phyloP scores from a whole-genome alignment of 352 stramenopile species.

The Phytophthora cryptogea region DNA sequence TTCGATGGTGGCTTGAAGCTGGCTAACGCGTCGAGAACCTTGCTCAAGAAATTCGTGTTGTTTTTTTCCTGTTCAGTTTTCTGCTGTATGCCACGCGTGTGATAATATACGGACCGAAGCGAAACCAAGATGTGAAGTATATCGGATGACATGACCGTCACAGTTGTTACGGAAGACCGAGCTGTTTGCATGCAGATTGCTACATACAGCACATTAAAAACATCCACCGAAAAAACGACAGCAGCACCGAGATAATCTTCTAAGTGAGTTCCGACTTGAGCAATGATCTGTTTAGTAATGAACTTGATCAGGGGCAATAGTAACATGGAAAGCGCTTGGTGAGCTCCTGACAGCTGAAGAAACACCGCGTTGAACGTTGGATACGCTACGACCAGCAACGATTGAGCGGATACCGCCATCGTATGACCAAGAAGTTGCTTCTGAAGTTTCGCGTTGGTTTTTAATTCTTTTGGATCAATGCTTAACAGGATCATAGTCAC shows the following conservation, averaged over 20 bases:
- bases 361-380: constrained; percentile 32
- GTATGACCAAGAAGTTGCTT: constrained; percentile 20
- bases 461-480: constrained; percentile 8
- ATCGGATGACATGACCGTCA: constrained; percentile 18
- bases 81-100: neutral
- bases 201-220: constrained; percentile 44
- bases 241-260: constrained; percentile 28
- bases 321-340: constrained; percentile 24
- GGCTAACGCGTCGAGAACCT: neutral
- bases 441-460: constrained; percentile 17
- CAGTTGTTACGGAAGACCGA: constrained; percentile 20
- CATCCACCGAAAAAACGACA: constrained; percentile 35
- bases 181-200: constrained; percentile 42
- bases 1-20: constrained; percentile 4
- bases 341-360: constrained; percentile 3
- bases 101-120: constrained; percentile 19
- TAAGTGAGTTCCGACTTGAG: constrained; percentile 14
- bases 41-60: neutral
- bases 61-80: neutral
- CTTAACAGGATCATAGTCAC: constrained; percentile 18
- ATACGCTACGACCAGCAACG: constrained; percentile 31
- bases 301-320: constrained; percentile 34
- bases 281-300: constrained; percentile 29
- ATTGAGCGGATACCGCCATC: constrained; percentile 13
- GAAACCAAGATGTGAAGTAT: constrained; percentile 15